A percentile compares a stretch with the other conserved stretches of the same genome.
Conservation (phyloP, 345 rosid genomes). For the Microthlaspi erraticum region DNA sequence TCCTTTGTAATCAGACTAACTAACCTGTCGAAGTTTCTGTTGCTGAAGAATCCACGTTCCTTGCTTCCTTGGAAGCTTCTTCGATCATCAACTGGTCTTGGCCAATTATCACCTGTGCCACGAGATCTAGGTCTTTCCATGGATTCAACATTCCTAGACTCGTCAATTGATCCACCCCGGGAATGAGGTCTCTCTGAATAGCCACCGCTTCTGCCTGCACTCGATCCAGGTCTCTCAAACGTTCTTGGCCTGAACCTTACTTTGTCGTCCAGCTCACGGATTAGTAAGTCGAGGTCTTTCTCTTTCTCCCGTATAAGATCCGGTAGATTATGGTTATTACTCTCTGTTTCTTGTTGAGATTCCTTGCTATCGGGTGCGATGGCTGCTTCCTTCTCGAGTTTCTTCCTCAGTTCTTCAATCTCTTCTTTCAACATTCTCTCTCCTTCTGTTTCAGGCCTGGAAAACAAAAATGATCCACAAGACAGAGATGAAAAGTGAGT, state of each 20-base stretch:
- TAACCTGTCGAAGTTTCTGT: slow-evolving; percentile 79
- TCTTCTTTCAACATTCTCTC: slow-evolving; percentile 76
- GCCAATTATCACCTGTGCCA: slow-evolving; percentile 71
- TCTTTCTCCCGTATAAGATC: slow-evolving; percentile 64
- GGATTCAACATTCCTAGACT: slow-evolving; percentile 67
- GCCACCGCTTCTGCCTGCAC: slow-evolving; percentile 64
- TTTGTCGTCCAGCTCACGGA: slow-evolving; percentile 76
- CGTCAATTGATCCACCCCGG: slow-evolving; percentile 76
- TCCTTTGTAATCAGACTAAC: no score
- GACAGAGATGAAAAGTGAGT: slow-evolving; percentile 5
- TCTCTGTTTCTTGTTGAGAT: slow-evolving; percentile 47
- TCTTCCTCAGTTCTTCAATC: slow-evolving; percentile 58
- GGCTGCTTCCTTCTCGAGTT: slow-evolving; percentile 53
- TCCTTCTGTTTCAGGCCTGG: slow-evolving; percentile 88
- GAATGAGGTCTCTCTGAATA: slow-evolving; percentile 83
- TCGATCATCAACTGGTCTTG: slow-evolving; percentile 72
- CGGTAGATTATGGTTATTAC: slow-evolving; percentile 43
- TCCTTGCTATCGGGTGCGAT: slow-evolving; percentile 45
- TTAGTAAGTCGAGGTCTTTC: slow-evolving; percentile 64
- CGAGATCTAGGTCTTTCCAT: slow-evolving; percentile 83
- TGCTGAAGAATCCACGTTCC: slow-evolving; percentile 79
- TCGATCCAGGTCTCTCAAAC: slow-evolving; percentile 65
- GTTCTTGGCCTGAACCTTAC: slow-evolving; percentile 80
- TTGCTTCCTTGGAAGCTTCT: slow-evolving; percentile 78
- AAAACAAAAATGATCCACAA: slow-evolving; percentile 24